These are phyloP conservation scores for Lomentospora prolificans DNA, from an alignment of 2,329 filamentous ascomycete genomes.

Conservation along the genomic window DNA sequence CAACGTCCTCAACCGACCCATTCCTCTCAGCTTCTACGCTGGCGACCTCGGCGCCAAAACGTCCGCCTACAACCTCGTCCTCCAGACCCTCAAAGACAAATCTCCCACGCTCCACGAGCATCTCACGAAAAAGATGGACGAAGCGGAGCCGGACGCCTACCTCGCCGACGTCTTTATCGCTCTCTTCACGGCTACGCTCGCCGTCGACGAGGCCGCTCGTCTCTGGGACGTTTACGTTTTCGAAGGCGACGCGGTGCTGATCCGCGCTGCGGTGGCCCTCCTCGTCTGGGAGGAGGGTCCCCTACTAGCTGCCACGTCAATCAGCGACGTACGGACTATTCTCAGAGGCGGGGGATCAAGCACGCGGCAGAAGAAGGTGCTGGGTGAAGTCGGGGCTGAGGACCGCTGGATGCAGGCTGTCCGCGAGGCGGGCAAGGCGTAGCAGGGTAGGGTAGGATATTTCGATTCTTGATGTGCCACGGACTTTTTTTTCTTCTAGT, in stretches of 20 bases:
- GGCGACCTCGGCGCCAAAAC: slow-evolving; percentile 58
- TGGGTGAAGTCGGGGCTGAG: slow-evolving; percentile 36
- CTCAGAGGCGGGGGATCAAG: slow-evolving; percentile 23
- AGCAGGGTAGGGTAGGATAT: slow-evolving; percentile 5
- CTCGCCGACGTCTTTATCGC: slow-evolving; percentile 51
- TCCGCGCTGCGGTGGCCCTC: slow-evolving; percentile 62
- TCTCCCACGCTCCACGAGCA: slow-evolving; percentile 54
- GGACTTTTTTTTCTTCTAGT: background rate
- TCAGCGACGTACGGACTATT: slow-evolving; percentile 32
- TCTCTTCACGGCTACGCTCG: slow-evolving; percentile 53
- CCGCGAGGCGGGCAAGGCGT: slow-evolving; percentile 28
- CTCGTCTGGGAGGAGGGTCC: slow-evolving; percentile 44
- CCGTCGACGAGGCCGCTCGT: slow-evolving; percentile 60
- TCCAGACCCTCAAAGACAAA: slow-evolving; percentile 57
- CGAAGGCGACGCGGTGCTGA: slow-evolving; percentile 64
- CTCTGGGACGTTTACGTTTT: slow-evolving; percentile 79
- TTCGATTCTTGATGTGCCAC: background rate
- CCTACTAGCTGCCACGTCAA: slow-evolving; percentile 35
- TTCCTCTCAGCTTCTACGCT: slow-evolving; percentile 67
- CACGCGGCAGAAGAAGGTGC: slow-evolving; percentile 21
- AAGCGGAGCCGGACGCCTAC: slow-evolving; percentile 40
- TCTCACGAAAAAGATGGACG: slow-evolving; percentile 40
- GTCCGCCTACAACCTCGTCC: slow-evolving; percentile 58
- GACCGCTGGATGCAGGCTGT: slow-evolving; percentile 35
- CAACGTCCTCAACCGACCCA: slow-evolving; percentile 66